phyloP scores from a whole-genome alignment of 1,139 yeast species.

The Candida sp. region DNA sequence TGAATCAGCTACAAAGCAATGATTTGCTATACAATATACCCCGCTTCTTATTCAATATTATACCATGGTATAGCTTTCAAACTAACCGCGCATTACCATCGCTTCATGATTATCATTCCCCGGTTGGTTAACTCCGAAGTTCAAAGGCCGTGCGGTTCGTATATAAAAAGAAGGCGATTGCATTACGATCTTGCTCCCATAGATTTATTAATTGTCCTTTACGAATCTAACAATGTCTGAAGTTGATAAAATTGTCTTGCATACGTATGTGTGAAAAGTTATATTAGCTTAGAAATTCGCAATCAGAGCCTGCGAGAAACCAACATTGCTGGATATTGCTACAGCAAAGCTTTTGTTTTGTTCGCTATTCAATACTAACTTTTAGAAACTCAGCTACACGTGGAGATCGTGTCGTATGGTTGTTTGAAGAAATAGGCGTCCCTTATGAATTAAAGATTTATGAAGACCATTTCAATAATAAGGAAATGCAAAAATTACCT shows the following conservation, averaged over 20 bases:
- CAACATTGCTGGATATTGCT: too few relatives aligned
- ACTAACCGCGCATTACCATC: too few relatives aligned
- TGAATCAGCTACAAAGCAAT: too few relatives aligned
- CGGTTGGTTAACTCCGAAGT: too few relatives aligned
- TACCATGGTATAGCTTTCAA: too few relatives aligned
- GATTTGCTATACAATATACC: too few relatives aligned
- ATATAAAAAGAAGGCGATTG: too few relatives aligned
- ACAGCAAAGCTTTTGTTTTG: not conserved
- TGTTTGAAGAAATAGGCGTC: conserved; percentile 32
- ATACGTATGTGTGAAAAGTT: conserved; percentile 1
- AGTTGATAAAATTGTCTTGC: conserved; percentile 2
- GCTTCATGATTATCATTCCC: too few relatives aligned
- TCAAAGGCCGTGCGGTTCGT: too few relatives aligned
- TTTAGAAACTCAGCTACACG: conserved; percentile 31
- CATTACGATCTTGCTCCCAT: not conserved
- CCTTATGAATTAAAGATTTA: conserved; percentile 32
- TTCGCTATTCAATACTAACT: not conserved
- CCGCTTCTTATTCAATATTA: too few relatives aligned
- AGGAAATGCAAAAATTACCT: conserved; percentile 28
- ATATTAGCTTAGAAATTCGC: not conserved
- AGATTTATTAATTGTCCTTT: not conserved
- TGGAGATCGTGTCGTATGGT: conserved; percentile 38
- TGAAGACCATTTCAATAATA: conserved; percentile 24
- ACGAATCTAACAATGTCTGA: not conserved
- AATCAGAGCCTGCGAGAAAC: too few relatives aligned